phyloP scores from a whole-genome alignment of 2,329 filamentous ascomycete genomes.

The Phialophora chinensis region DNA sequence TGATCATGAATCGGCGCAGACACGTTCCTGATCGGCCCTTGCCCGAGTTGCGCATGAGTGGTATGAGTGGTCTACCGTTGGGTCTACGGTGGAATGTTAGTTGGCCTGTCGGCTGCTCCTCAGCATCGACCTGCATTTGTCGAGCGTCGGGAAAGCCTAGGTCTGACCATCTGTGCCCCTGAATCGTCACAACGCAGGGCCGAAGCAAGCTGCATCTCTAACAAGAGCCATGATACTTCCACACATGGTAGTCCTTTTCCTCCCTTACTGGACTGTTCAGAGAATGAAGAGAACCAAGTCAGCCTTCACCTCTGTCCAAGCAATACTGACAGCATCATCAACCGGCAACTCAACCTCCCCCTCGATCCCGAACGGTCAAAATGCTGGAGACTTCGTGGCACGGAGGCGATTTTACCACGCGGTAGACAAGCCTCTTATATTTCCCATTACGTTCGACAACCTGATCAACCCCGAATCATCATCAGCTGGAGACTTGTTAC shows the following conservation, averaged over 20 bases:
- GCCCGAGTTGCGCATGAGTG: too few species aligned
- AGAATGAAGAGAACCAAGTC: not conserved
- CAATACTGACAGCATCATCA: not conserved
- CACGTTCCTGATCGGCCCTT: constrained; percentile 33
- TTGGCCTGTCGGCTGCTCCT: not conserved
- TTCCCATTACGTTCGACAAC: not conserved
- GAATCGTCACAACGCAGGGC: constrained; percentile 9
- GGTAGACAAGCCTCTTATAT: not conserved
- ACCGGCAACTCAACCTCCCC: not conserved
- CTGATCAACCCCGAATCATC: not conserved
- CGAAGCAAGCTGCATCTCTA: constrained; percentile 15
- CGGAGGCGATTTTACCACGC: not conserved
- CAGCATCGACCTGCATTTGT: not conserved
- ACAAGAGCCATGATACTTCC: constrained; percentile 14
- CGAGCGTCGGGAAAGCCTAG: constrained; percentile 9
- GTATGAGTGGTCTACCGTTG: too few species aligned
- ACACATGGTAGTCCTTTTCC: constrained; percentile 1
- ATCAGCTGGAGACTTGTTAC: not conserved
- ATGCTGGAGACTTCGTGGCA: not conserved
- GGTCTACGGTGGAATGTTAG: too few species aligned
- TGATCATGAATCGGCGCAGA: constrained; percentile 11
- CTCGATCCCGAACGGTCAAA: not conserved
- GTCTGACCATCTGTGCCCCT: constrained; percentile 1
- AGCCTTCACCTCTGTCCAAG: not conserved
- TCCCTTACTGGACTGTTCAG: not conserved